Evolutionary conservation across 495 filamentous ascomycete genomes (phyloP).

Genomic region (Penicillium cinerascens): DNA sequence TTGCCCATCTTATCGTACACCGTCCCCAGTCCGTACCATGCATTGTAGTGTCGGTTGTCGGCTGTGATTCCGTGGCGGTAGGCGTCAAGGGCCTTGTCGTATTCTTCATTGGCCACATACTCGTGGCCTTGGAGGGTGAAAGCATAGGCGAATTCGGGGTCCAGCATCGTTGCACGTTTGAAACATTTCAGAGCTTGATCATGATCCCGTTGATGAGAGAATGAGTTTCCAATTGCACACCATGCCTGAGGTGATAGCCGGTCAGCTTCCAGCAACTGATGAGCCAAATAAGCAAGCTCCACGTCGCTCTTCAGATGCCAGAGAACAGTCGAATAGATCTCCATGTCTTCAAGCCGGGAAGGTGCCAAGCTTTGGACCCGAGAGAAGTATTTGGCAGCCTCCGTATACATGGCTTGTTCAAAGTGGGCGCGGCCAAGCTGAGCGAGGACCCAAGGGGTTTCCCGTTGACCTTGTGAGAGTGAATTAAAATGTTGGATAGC

Average conservation of each 20-base stretch:
- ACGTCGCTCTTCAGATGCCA: conserved; percentile 94
- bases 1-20: conserved; percentile 95
- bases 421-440: conserved; percentile 87
- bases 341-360: conserved; percentile 85
- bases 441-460: conserved; percentile 92
- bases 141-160: conserved; percentile 89
- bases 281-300: conserved; percentile 85
- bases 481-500: conserved; percentile 68
- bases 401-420: conserved; percentile 77
- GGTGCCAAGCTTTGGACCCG: conserved; percentile 72
- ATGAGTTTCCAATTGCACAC: conserved; percentile 93
- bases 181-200: conserved; percentile 94
- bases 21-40: conserved; percentile 90
- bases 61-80: conserved; percentile 81
- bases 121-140: conserved; percentile 96
- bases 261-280: conserved; percentile 79
- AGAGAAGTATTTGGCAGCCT: conserved; percentile 81
- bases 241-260: conserved; percentile 90
- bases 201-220: conserved; percentile 90
- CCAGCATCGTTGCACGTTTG: conserved; percentile 85
- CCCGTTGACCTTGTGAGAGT: conserved; percentile 70
- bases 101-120: conserved; percentile 94
- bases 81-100: conserved; percentile 82
- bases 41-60: conserved; percentile 90
- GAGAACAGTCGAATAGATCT: conserved; percentile 93